phyloP scores from a whole-genome alignment of 1,139 yeast genomes.

The Taphrina populina region DNA sequence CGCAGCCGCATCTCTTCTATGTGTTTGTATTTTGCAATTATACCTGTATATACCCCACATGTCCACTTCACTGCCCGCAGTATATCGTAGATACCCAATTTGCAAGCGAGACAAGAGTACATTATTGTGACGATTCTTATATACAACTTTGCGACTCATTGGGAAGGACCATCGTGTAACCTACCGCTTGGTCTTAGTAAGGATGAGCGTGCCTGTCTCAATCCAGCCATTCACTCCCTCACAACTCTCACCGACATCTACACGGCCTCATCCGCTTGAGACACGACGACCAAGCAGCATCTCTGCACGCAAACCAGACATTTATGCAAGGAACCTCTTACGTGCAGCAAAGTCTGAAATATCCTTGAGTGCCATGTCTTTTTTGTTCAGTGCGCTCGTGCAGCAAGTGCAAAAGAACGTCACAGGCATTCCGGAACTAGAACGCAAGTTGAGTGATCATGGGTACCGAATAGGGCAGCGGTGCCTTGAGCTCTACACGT shows the following conservation, averaged over 20 bases:
- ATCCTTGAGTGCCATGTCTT: constrained; percentile 64
- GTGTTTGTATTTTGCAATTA: no score
- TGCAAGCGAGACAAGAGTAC: no score
- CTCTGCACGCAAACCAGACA: constrained; percentile 41
- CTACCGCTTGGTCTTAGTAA: no score
- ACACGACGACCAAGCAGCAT: not conserved
- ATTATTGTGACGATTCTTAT: no score
- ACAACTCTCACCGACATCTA: constrained; percentile 1
- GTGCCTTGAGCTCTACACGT: constrained; percentile 57
- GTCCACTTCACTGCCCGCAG: no score
- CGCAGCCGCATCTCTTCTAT: no score
- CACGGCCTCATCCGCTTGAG: not conserved
- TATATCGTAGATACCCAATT: no score
- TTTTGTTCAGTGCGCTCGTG: constrained; percentile 69
- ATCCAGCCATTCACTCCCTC: constrained; percentile 17
- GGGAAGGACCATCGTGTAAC: no score
- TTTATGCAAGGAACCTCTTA: constrained; percentile 67
- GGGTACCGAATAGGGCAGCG: constrained; percentile 72
- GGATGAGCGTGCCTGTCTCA: constrained; percentile 1
- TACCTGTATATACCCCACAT: no score
- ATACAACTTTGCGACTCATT: no score
- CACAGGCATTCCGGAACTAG: constrained; percentile 74
- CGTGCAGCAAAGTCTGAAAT: constrained; percentile 63
- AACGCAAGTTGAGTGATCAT: constrained; percentile 62
- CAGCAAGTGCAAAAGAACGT: constrained; percentile 64